phyloP scores from a whole-genome alignment of 2,329 filamentous ascomycete genomes.

The Raffaelea albimanens region DNA sequence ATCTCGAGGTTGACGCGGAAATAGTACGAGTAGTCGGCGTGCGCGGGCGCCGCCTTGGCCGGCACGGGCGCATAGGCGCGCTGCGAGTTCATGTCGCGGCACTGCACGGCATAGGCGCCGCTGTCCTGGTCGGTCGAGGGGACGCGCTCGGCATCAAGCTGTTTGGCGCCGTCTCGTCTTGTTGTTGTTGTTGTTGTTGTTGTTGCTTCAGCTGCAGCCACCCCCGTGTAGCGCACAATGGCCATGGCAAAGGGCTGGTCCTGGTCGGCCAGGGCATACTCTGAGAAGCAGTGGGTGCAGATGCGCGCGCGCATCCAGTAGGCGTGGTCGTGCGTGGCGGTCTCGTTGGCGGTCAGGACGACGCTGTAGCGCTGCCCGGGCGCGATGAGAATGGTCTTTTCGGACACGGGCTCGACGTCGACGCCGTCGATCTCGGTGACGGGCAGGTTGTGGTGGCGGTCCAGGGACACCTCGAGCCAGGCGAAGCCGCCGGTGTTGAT shows the following conservation, averaged over 20 bases:
- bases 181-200: too few species aligned
- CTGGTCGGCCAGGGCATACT: constrained; percentile 33
- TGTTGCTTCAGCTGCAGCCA: too few species aligned
- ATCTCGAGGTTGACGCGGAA: constrained; percentile 51
- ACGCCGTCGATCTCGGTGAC: constrained; percentile 65
- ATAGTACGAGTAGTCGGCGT: constrained; percentile 42
- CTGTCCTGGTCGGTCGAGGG: constrained; percentile 26
- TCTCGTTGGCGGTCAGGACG: constrained; percentile 51
- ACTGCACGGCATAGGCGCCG: constrained; percentile 28
- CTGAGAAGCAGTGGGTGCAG: constrained; percentile 49
- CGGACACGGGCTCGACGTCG: constrained; percentile 48
- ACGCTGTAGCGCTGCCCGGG: constrained; percentile 65
- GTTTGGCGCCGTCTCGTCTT: not conserved
- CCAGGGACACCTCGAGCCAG: constrained; percentile 62
- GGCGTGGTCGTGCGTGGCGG: constrained; percentile 31
- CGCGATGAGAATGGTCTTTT: constrained; percentile 54
- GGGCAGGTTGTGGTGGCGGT: constrained; percentile 44
- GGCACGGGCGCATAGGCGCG: constrained; percentile 31
- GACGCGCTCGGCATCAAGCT: not conserved
- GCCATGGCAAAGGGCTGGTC: constrained; percentile 36
- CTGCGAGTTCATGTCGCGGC: constrained; percentile 35
- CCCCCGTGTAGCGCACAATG: constrained; percentile 37
- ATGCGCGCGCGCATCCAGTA: constrained; percentile 59
- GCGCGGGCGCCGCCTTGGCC: constrained; percentile 29
- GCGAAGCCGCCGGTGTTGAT: constrained; percentile 64